A percentile compares a stretch with the other conserved stretches of the same genome.
These are phyloP conservation scores for Fusarium udum DNA, from an alignment of 2,329 filamentous ascomycete species.

Conservation along the genomic window DNA sequence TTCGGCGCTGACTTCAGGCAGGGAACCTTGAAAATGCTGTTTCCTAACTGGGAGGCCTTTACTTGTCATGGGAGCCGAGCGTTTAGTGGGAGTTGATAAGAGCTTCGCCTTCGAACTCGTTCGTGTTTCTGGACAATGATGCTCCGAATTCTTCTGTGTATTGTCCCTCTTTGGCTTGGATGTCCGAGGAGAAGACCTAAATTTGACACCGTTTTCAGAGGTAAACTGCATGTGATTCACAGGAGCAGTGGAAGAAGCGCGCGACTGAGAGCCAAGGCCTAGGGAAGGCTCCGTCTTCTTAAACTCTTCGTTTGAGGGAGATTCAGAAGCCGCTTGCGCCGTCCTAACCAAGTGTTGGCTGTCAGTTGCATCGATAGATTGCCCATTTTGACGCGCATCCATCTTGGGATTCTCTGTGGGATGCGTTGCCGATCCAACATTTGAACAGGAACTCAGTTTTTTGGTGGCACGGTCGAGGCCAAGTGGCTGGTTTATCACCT, in stretches of 20 bases:
- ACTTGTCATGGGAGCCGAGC: background rate
- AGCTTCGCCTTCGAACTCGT: background rate
- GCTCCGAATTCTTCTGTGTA: background rate
- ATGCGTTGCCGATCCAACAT: background rate
- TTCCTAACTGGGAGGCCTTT: background rate
- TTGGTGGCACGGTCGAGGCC: background rate
- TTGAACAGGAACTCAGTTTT: background rate
- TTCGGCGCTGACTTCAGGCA: background rate
- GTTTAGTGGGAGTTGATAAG: conserved; percentile 1
- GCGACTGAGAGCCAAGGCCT: background rate
- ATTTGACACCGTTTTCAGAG: background rate
- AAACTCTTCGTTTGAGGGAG: background rate
- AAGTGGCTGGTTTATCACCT: background rate
- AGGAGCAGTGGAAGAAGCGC: background rate
- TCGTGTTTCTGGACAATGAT: background rate
- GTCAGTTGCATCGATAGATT: background rate
- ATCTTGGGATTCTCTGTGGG: background rate
- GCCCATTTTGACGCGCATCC: background rate
- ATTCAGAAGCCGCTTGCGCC: background rate
- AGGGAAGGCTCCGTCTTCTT: background rate
- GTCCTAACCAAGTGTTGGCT: background rate
- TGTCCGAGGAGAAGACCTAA: background rate
- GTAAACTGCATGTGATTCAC: background rate
- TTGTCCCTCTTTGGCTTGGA: background rate
- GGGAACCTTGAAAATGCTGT: background rate